A percentile compares a stretch with the other conserved stretches of the same genome.
Evolutionary conservation across 2,329 filamentous ascomycete species (phyloP).

Genomic region (Nemania sp.): DNA sequence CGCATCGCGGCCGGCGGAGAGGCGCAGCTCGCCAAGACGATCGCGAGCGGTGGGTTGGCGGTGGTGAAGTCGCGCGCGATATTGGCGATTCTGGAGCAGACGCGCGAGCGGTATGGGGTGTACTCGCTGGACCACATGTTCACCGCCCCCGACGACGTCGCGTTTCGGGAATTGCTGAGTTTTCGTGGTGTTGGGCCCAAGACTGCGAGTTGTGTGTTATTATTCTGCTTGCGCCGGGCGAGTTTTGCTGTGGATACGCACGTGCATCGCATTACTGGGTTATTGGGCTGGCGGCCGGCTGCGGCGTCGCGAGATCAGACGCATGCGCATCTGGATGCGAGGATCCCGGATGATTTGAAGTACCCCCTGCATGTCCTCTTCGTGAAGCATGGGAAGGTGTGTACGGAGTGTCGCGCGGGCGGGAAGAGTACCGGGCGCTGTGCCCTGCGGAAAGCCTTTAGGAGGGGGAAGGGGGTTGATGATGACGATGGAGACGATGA

Average conservation of each 20-base stretch:
- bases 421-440: conserved; percentile 46
- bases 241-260: conserved; percentile 59
- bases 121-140: conserved; percentile 57
- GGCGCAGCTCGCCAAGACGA: conserved; percentile 57
- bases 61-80: conserved; percentile 75
- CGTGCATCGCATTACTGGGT: conserved; percentile 52
- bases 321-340: conserved; percentile 54
- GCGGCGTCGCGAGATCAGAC: conserved; percentile 48
- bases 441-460: conserved; percentile 46
- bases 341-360: conserved; percentile 52
- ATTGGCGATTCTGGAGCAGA: conserved; percentile 68
- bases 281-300: conserved; percentile 53
- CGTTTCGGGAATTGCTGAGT: conserved; percentile 53
- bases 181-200: conserved; percentile 58
- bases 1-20: conserved; percentile 46
- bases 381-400: conserved; percentile 51
- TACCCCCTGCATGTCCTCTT: conserved; percentile 55
- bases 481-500: no score
- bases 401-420: conserved; percentile 50
- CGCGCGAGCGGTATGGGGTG: conserved; percentile 48
- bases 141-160: conserved; percentile 46
- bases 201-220: conserved; percentile 56
- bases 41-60: conserved; percentile 71
- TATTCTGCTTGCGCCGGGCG: conserved; percentile 53
- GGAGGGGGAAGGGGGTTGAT: conserved; percentile 29